Evolutionary conservation across 495 filamentous ascomycete genomes (phyloP).

Genomic region (Penicillium soppii): DNA sequence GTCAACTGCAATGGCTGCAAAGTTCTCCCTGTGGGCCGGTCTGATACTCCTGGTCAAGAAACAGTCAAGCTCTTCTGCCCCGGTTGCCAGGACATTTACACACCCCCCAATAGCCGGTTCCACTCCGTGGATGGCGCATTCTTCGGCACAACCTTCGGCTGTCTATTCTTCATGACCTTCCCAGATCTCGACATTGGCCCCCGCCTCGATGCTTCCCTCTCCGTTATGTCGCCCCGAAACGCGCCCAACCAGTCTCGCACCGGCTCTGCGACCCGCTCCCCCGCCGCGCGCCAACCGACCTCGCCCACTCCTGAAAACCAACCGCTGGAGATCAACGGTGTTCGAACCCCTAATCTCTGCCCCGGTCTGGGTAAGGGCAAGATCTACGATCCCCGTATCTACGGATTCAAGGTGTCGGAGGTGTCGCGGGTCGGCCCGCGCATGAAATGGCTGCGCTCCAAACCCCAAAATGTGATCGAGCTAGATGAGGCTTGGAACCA

Average conservation of each 20-base stretch:
- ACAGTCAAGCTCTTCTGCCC: slow-evolving; percentile 99
- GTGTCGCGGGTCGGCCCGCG: slow-evolving; percentile 80
- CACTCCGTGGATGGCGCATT: slow-evolving; percentile 98
- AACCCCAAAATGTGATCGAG: slow-evolving; percentile 73
- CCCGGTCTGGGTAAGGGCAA: slow-evolving; percentile 80
- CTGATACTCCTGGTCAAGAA: slow-evolving; percentile 91
- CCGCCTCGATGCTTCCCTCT: slow-evolving; percentile 30
- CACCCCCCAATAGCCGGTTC: slow-evolving; percentile 94
- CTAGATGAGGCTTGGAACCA: slow-evolving; percentile 65
- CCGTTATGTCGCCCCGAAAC: slow-evolving; percentile 31
- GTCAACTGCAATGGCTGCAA: slow-evolving; percentile 84
- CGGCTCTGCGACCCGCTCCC: slow-evolving; percentile 25
- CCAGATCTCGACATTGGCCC: slow-evolving; percentile 80
- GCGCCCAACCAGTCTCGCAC: slow-evolving; percentile 37
- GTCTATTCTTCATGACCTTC: slow-evolving; percentile 97
- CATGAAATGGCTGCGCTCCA: slow-evolving; percentile 93
- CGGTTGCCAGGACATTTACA: slow-evolving; percentile 94
- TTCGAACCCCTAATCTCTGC: slow-evolving; percentile 76
- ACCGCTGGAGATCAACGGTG: slow-evolving; percentile 74
- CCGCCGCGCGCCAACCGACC: slow-evolving; percentile 17
- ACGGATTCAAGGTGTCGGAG: slow-evolving; percentile 93
- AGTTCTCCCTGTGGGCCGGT: slow-evolving; percentile 88
- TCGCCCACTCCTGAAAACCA: slow-evolving; percentile 42
- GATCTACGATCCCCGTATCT: slow-evolving; percentile 93
- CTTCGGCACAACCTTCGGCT: slow-evolving; percentile 94